These are phyloP conservation scores for Tetrahymena borealis DNA, from an alignment of 73 alveolate genomes.

Conservation along the genomic window DNA sequence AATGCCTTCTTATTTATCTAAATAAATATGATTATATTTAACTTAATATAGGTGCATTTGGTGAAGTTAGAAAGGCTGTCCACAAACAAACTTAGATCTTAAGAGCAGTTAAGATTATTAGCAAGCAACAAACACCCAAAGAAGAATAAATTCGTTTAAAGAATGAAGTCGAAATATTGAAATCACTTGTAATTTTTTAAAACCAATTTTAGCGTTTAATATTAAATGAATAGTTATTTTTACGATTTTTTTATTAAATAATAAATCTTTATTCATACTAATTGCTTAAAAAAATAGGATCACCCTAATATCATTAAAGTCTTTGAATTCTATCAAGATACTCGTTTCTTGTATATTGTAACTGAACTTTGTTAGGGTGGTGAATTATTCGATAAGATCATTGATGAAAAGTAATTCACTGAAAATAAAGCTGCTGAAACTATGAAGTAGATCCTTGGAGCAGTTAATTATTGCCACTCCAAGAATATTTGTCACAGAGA, in stretches of 20 bases:
- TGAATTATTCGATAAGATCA: constrained; percentile 44
- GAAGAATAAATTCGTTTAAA: constrained; percentile 10
- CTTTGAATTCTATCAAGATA: constrained; percentile 51
- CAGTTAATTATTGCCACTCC: constrained; percentile 44
- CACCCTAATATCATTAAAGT: constrained; percentile 53
- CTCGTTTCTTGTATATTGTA: constrained; percentile 36
- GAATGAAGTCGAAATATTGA: constrained; percentile 33
- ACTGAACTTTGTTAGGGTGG: constrained; percentile 60
- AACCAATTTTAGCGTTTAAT: too few species aligned
- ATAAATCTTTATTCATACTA: neutral
- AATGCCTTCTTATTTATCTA: neutral
- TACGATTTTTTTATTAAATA: neutral
- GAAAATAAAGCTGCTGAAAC: constrained; percentile 56
- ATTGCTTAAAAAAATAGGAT: constrained; percentile 22
- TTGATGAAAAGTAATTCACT: constrained; percentile 29
- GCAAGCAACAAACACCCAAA: constrained; percentile 11
- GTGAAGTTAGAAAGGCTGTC: constrained; percentile 36
- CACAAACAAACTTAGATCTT: constrained; percentile 13
- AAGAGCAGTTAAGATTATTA: constrained; percentile 32
- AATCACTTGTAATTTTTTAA: constrained; percentile 6
- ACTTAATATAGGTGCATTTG: constrained; percentile 26
- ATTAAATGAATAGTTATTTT: neutral
- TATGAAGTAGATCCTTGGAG: constrained; percentile 51
- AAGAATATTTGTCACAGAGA: constrained; percentile 49
- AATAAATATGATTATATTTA: neutral